Evolutionary conservation across 208 protist genomes (phyloP).

Genomic region (Trypanosomatidae sp.): DNA sequence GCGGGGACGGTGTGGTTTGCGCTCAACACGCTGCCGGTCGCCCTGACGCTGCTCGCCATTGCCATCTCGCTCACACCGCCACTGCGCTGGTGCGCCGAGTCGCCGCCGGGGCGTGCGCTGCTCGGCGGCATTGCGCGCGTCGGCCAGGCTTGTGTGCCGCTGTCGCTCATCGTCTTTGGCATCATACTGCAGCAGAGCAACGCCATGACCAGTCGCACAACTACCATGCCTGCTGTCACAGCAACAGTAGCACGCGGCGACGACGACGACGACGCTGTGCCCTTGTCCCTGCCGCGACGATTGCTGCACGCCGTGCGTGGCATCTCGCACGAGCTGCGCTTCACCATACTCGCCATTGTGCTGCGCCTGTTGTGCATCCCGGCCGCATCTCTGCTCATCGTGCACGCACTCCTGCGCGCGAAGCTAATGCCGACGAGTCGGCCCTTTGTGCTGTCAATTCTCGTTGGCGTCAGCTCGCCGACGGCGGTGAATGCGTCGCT

Average conservation of each 20-base stretch:
- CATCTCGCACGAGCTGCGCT: constrained; percentile 5
- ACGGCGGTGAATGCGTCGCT: constrained; percentile 50
- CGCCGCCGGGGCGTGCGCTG: constrained; percentile 17
- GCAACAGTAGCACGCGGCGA: too few relatives aligned
- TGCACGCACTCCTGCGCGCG: constrained; percentile 25
- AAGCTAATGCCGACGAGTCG: constrained; percentile 27
- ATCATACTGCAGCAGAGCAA: constrained; percentile 9
- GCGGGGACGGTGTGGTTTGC: constrained; percentile 1
- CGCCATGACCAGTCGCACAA: neutral
- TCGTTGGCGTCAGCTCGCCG: constrained; percentile 44
- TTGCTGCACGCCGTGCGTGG: too few relatives aligned
- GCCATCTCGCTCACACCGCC: constrained; percentile 50
- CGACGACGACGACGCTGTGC: too few relatives aligned
- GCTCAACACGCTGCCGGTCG: constrained; percentile 28
- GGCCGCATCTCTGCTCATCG: constrained; percentile 25
- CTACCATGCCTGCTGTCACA: too few relatives aligned
- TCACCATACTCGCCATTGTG: constrained; percentile 19
- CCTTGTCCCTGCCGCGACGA: too few relatives aligned
- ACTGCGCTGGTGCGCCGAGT: constrained; percentile 40
- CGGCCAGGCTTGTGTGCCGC: constrained; percentile 36
- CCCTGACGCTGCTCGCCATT: constrained; percentile 27
- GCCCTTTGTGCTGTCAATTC: constrained; percentile 47
- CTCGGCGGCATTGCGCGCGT: constrained; percentile 38
- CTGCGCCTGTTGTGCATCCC: constrained; percentile 48
- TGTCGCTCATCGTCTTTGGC: constrained; percentile 45